Evolutionary conservation across 75 land plant species (phyloP), one percentile per base, ranked within the genome.

Genomic region (Sequoiadendron giganteum): DNA sequence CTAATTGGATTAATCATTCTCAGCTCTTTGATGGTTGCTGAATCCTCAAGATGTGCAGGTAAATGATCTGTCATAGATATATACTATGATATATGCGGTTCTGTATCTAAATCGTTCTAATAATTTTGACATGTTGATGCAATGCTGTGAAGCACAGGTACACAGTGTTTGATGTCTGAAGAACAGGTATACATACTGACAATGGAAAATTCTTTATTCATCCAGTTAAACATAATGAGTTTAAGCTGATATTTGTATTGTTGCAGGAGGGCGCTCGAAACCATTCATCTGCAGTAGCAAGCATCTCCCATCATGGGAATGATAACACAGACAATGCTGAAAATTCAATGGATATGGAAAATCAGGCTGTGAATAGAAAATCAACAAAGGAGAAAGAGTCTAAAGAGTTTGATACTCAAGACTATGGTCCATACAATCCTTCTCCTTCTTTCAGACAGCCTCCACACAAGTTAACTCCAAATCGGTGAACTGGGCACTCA

Each of bases 391-490:
- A 0, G 48, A 3, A 10, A 25, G 49, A 42, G 13, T 38, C 10
- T 79, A 40, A 3, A 36, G 47, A 38, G n/a, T 81, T 81, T 43
- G 83, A 43, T 32, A 43, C 30, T 43, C 13, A 81, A 1, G 83
- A 81, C 45, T 81, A 81, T 81, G 32, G 49, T 42, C 21, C 83
- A 43, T 43, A 25, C 42, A 47, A 81, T 81, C 83, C 83, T 5
- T 21, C 49, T 28, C 83, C 83, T 45, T 42, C 83, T 81, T 28
- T 81, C 30, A 81, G 43, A 43, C 83, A 81, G 1, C 83, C 83
- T 81, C 49, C 83, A 21, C 83, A 43, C 49, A 81, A 81, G 8
- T 45, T 81, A 21, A 28, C 19, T 81, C 83, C 83, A 81, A 81
- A 28, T 81, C 32, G 49, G 8, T 81, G 49, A 80, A 56, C 42